Evolutionary conservation across 2,329 filamentous ascomycete genomes (phyloP), one percentile per base, ranked within the genome.

Genomic region (Cylindrodendrum hubeiense): DNA sequence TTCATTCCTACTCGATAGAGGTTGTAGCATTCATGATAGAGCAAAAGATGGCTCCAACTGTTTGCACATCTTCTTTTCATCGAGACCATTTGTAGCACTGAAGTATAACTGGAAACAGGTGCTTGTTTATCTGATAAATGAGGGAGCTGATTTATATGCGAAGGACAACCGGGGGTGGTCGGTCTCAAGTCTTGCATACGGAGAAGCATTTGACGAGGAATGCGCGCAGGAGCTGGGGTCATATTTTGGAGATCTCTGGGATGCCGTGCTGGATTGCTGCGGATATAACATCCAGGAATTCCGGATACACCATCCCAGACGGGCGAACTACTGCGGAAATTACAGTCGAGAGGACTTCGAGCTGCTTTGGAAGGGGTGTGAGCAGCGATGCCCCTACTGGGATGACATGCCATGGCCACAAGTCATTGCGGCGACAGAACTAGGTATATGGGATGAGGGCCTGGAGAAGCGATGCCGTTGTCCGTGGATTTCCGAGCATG

Each of bases 201-300:
- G 34, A 13, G 34, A 37, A 17, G 34, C 34, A 17, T 37, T 37
- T 13, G 34, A 37, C 13, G 34, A 37, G 9, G 12, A 17, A 37
- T 37, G 34, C 13, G 34, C 33, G 33, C 33, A 34, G 13, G 33
- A 34, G 33, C 13, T 10, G 3, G 64, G 65, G 2, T 53, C 51
- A 13, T 69, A 69, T n/a, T 46, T 64, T 15, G 67, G 67, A 0
- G 67, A 70, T 19, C 57, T 70, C 3, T 70, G 67, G 67, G 67
- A 70, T 17, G 66, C 64, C 3, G 57, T 64, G 19, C 46, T 69
- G 0, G 39, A 39, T 0, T 60, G 41, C 7, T 67, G 66, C 7
- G 64, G 63, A 0, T 49, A 65, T 6, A 41, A 63, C 17, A 28
- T 70, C 0, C 2, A 3, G 0, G 2, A n/a, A 4, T 54, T 58